Base-by-base conservation (phyloP, 2,329 filamentous ascomycete genomes). In the Aspergillus tamarii region DNA sequence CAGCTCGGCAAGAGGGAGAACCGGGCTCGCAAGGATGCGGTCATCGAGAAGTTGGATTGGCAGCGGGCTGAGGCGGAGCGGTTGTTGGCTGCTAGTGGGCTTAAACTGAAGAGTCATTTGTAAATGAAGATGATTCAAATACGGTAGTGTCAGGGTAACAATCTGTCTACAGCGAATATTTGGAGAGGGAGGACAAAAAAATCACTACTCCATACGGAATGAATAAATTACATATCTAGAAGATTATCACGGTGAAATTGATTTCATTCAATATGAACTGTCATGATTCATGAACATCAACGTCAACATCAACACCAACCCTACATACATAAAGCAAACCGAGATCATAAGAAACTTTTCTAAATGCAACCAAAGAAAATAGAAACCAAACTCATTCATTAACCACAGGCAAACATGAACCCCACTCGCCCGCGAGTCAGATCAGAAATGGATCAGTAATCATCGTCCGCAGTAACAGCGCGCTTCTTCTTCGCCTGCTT, bases 1-100 rank as follows among this genome's bases (percentile, higher is more conserved):
- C 78, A 82, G 81, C 73, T 85, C 80, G 79, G 88, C 76, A 68
- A 81, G 82, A 70, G 87, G 83, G 70, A 87, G 84, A 82, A 86
- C 78, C 74, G 82, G 77, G 64, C 83, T 77, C 70, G 83, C 69
- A 77, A 80, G 76, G 75, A 82, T 74, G 69, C 78, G 66, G 65
- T 79, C 57, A 60, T 74, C 70, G 67, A 79, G 69, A 72, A 82
- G 80, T 68, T 82, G 68, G 70, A 77, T 41, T 79, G 77, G 77
- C 81, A 82, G 72, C 75, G 68, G 32, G 69, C 74, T 36, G 75
- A 80, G 70, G 72, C 74, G 5, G 74, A 80, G 67, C 72, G 74
- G 34, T 63, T 82, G 68, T 65, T 82, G 66, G 68, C 64, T 65
- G 74, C 74, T 28, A 72, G 73, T 64, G 78, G 79, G 19, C 76